Conservation (phyloP, 352 stramenopile species). For the Phytophthora syringae region DNA sequence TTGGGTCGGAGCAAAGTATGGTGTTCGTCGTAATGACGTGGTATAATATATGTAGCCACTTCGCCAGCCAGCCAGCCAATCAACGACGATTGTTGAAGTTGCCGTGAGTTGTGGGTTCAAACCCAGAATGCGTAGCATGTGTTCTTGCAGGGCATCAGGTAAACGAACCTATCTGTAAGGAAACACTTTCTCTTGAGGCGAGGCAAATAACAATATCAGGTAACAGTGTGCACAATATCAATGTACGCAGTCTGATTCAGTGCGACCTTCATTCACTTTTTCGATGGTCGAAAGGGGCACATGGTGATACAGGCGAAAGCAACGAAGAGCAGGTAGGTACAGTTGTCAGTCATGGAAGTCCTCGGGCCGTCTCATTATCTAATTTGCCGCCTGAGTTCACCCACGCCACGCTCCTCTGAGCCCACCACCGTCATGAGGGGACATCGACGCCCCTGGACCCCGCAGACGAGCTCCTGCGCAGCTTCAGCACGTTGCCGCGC, state of each 20-base stretch:
- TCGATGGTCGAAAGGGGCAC: background rate
- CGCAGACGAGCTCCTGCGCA: constrained; percentile 39
- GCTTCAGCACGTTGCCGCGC: constrained; percentile 42
- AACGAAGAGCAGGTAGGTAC: background rate
- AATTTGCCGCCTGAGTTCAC: constrained; percentile 5
- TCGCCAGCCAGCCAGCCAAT: constrained; percentile 19
- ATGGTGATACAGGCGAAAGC: background rate
- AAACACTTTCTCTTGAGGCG: no score
- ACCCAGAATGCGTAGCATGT: constrained; percentile 11
- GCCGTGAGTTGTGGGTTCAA: constrained; percentile 31
- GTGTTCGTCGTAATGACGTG: no score
- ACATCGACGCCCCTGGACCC: constrained; percentile 9
- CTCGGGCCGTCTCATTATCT: background rate
- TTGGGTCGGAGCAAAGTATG: background rate
- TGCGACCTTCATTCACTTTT: constrained; percentile 2
- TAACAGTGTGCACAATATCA: background rate
- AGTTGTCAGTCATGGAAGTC: background rate
- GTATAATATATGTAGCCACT: no score
- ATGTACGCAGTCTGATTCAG: background rate
- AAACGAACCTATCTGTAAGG: no score
- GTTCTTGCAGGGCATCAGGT: background rate
- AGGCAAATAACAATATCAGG: constrained; percentile 3
- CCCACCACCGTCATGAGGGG: constrained; percentile 10
- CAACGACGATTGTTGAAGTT: constrained; percentile 21
- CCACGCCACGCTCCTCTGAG: background rate